phyloP scores from a whole-genome alignment of 768 basidiomycete genomes.

The Pilatotrama ljubarskyi region DNA sequence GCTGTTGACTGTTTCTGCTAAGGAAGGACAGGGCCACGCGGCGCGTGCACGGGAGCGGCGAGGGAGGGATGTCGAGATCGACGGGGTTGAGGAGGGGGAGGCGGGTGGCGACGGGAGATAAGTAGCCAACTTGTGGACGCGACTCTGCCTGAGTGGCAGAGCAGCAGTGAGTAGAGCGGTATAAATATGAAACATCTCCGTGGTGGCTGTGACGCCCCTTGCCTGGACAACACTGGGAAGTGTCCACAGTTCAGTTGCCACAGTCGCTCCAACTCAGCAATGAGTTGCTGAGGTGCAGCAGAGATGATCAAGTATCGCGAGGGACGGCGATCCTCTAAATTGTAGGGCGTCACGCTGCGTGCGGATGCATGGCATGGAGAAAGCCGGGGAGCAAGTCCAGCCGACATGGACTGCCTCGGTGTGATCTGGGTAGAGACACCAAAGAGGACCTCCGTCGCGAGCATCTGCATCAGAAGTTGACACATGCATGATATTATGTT shows the following conservation, averaged over 20 bases:
- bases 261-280: slow-evolving; percentile 4
- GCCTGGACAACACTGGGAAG: slow-evolving; percentile 5
- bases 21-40: slow-evolving; percentile 13
- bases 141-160: slow-evolving; percentile 27
- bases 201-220: slow-evolving; percentile 24
- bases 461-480: slow-evolving; percentile 18
- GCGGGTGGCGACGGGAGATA: slow-evolving; percentile 52
- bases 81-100: slow-evolving; percentile 22
- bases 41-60: slow-evolving; percentile 5
- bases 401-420: slow-evolving; percentile 15
- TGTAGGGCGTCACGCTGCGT: slow-evolving; percentile 2
- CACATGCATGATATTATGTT: slow-evolving; percentile 15
- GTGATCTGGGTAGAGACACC: slow-evolving; percentile 12
- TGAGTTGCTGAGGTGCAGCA: slow-evolving; percentile 18
- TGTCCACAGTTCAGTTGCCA: slow-evolving; percentile 4
- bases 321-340: slow-evolving; percentile 31
- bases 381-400: slow-evolving; percentile 1
- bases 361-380: neutral
- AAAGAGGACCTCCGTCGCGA: slow-evolving; percentile 11
- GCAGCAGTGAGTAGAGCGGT: slow-evolving; percentile 31
- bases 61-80: slow-evolving; percentile 14
- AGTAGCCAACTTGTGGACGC: slow-evolving; percentile 23
- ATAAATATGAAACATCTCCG: slow-evolving; percentile 34
- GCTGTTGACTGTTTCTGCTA: neutral
- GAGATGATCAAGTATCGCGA: slow-evolving; percentile 37